Percentiles rank a stretch among this genome's conserved stretches.
Conservation (phyloP, 495 filamentous ascomycete species). For the Delitschia confertaspora region DNA sequence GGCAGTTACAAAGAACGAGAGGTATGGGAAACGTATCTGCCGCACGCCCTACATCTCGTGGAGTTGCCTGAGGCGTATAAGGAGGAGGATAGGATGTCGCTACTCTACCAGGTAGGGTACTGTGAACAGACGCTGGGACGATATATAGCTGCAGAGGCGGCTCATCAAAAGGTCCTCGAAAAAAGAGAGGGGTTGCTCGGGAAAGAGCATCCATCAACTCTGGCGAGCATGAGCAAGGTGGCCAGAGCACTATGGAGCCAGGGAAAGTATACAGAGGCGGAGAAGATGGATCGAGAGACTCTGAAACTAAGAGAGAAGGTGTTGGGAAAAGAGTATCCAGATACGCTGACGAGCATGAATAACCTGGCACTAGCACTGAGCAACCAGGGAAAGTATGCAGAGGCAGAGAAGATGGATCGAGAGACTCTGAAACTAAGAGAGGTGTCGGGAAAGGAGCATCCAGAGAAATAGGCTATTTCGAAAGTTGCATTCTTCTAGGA, state of each 20-base stretch:
- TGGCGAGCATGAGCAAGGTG: no score
- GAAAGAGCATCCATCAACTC: no score
- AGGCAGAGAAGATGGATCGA: no score
- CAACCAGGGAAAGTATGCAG: conserved; percentile 5
- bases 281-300: conserved; percentile 8
- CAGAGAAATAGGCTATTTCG: no score
- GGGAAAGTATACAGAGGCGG: conserved; percentile 24
- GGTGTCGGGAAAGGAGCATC: no score
- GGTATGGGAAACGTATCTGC: conserved; percentile 8
- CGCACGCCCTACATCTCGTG: conserved; percentile 8
- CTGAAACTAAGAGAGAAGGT: conserved; percentile 3
- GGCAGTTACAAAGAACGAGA: conserved; percentile 10
- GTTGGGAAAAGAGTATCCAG: conserved; percentile 6
- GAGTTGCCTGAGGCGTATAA: neutral
- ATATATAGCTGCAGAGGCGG: conserved; percentile 1
- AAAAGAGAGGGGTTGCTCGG: neutral
- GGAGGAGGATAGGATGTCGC: neutral
- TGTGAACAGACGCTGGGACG: conserved; percentile 1
- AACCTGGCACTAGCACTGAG: neutral
- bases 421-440: no score
- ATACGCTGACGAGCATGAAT: conserved; percentile 9
- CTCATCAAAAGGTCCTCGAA: conserved; percentile 2
- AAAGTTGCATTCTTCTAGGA: no score
- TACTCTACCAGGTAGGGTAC: neutral
- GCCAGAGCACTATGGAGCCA: no score